A percentile compares a stretch with the other conserved stretches of the same genome.
These are phyloP conservation scores for Plasmodium cynomolgi DNA, from an alignment of 169 alveolate species.

Conservation along the genomic window DNA sequence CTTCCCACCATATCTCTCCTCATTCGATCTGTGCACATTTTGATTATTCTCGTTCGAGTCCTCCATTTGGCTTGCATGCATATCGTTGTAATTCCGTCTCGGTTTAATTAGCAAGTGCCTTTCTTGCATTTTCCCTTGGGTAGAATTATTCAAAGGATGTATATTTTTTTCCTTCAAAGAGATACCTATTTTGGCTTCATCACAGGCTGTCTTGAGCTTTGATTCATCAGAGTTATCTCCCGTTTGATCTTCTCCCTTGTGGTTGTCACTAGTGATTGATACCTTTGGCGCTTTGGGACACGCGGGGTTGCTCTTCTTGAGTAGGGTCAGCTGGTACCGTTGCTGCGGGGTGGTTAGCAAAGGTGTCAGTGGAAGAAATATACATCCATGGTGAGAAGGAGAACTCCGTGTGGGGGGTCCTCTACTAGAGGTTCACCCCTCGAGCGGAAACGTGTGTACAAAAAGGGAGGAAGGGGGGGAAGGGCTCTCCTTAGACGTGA, in stretches of 20 bases:
- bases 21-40: background rate
- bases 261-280: background rate
- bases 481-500: background rate
- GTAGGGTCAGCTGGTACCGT: slow-evolving; percentile 61
- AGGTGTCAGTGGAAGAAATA: background rate
- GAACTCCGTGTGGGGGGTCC: background rate
- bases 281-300: slow-evolving; percentile 33
- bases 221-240: background rate
- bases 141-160: slow-evolving; percentile 5
- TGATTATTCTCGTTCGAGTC: background rate
- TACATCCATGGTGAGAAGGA: background rate
- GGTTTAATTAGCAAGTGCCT: slow-evolving; percentile 4
- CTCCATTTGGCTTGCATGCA: background rate
- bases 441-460: background rate
- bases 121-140: slow-evolving; percentile 18
- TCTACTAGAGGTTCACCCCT: background rate
- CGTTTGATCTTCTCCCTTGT: background rate
- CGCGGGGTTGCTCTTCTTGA: slow-evolving; percentile 39
- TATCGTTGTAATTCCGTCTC: slow-evolving; percentile 4
- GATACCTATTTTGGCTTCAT: slow-evolving; percentile 4
- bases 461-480: background rate
- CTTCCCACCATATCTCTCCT: slow-evolving; percentile 1
- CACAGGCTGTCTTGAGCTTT: background rate
- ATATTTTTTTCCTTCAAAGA: slow-evolving; percentile 12
- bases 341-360: slow-evolving; percentile 15